Evolutionary conservation across 768 basidiomycete species (phyloP), one percentile per base, ranked within the genome.

Genomic region (Hericium coralloides): DNA sequence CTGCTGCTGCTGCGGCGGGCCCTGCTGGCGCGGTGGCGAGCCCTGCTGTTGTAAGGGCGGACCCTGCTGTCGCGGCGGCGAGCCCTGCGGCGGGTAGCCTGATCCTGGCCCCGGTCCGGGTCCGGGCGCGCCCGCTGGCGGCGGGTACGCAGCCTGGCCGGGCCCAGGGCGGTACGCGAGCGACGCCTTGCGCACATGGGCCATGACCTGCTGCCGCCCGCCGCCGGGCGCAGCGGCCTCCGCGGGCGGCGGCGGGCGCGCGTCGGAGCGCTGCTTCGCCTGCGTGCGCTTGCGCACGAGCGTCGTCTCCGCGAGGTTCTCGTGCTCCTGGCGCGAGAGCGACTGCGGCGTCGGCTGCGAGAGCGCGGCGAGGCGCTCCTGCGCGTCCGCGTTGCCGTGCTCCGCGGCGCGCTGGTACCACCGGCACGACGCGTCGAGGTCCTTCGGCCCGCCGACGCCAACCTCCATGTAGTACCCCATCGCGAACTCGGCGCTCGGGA

Each of bases 381-480:
- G 64, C 0, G 95, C 95, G 64, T 98, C 95, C 1, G 76, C 60
- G 66, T 95, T 95, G 2, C 87, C 87, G 55, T 91, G 85, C 20
- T 82, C 74, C 18, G 83, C 73, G 0, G 95, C 94, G 67, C 76
- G 72, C 26, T 73, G 70, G 69, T 98, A 98, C 93, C 94, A 98
- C 66, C 72, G 79, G 57, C 75, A 73, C 1, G 94, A 90, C 7
- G 74, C 74, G 0, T 77, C 78, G 38, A 90, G 55, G 65, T 88
- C 80, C 65, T 80, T 82, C 17, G 66, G 65, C 10, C 86, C 83
- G 0, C 92, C 94, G 6, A 98, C 87, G 2, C 95, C 95, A 1
- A 98, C 89, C 69, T 98, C 95, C 38, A 78, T 79, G 67, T 95
- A 98, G 67, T 98, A 98, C 1, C 95, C 95, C 82, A 98, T 86